Evolutionary conservation across 192 early-diverging fungal genomes (phyloP), one percentile per base, ranked within the genome.

Genomic region (Gamsiella multidivaricata): DNA sequence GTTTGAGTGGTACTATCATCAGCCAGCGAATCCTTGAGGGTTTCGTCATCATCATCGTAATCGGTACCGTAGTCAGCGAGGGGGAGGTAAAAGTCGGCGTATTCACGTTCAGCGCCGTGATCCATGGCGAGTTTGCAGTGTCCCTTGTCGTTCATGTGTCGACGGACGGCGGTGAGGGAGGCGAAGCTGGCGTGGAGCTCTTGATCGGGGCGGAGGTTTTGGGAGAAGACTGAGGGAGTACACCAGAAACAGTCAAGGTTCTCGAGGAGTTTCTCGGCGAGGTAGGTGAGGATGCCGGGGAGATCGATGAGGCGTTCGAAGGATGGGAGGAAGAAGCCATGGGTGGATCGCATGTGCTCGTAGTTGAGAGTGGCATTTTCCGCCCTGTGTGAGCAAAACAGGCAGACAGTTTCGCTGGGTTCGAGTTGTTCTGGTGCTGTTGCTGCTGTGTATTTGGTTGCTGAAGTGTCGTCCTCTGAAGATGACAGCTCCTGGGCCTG

Each of bases 321-420:
- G 1, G 68, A 61, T 20, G 67, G 78, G 14, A 80, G 34, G 53
- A 80, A 80, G 56, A 80, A 80, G 22, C 78, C 65, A 25, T 80
- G 78, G 10, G 39, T 32, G 22, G 64, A 31, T 15, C 56, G 51
- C 78, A 80, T 80, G 23, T 80, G 78, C 14, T 54, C 63, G 33
- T 71, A 70, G 36, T 80, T 80, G 41, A 11, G 56, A 23, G 89
- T 85, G 37, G 91, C 91, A 34, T 85, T 74, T 10, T 70, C 66
- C 0, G 88, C 79, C 45, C 70, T 70, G 61, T 91, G 84, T 20
- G 85, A 67, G 80, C 98, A 99, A 83, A 99, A 99, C 41, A 99
- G 82, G 83, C 98, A 99, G 73, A 97, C 95, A 0, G 59, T 37
- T 15, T 90, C 88, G 14, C 85, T 80, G 0, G 98, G 88, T 29